These are phyloP conservation scores for Nephelium lappaceum DNA, from an alignment of 345 rosid genomes.

Conservation along the genomic window DNA sequence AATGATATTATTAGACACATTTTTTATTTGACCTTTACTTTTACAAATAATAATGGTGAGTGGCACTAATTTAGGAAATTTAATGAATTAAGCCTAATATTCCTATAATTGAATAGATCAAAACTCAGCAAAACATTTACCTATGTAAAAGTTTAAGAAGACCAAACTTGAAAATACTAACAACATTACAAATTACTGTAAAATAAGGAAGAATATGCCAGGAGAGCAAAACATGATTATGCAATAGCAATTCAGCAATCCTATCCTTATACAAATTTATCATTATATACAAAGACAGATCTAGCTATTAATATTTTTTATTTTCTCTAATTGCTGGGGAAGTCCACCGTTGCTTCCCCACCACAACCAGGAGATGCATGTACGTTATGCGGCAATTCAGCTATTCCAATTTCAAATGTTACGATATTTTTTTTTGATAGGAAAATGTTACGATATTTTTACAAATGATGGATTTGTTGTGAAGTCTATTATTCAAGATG, in stretches of 20 bases:
- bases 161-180: neutral
- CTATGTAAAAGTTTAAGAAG: neutral
- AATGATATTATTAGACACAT: too few relatives aligned
- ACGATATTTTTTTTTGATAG: neutral
- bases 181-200: neutral
- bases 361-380: neutral
- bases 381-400: neutral
- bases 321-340: neutral
- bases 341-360: neutral
- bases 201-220: neutral
- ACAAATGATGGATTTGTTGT: neutral
- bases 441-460: neutral
- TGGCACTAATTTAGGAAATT: neutral
- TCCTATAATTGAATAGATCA: neutral
- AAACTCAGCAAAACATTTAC: neutral
- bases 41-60: neutral
- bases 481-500: neutral
- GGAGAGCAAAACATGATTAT: neutral
- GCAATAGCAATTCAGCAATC: neutral
- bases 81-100: slow-evolving; percentile 3
- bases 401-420: neutral
- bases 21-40: too few relatives aligned
- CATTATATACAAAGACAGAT: neutral
- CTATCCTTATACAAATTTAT: neutral
- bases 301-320: neutral